phyloP scores from a whole-genome alignment of 2,329 filamentous ascomycete genomes.

The Metarhizium guizhouense region DNA sequence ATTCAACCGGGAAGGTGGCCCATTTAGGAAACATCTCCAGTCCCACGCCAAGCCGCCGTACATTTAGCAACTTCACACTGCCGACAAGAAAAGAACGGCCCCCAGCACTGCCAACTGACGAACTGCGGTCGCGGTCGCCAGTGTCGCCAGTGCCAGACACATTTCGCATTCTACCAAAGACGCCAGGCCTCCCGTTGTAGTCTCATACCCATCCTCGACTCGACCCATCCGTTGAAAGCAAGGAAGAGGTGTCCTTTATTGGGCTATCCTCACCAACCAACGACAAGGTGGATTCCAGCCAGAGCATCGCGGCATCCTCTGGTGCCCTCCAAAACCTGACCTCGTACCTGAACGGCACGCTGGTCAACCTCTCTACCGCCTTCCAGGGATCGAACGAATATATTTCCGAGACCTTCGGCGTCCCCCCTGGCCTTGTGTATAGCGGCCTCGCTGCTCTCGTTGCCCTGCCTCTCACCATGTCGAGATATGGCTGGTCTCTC shows the following conservation, averaged over 20 bases:
- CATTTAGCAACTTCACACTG: background rate
- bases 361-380: conserved; percentile 38
- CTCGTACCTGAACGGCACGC: conserved; percentile 46
- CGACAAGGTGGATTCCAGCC: conserved; percentile 55
- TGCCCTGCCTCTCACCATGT: conserved; percentile 43
- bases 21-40: background rate
- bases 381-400: conserved; percentile 42
- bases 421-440: conserved; percentile 40
- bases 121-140: background rate
- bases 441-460: conserved; percentile 40
- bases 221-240: background rate
- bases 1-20: background rate
- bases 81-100: background rate
- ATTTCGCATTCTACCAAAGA: background rate
- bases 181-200: background rate
- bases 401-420: conserved; percentile 39
- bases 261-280: conserved; percentile 26
- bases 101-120: background rate
- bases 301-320: conserved; percentile 49
- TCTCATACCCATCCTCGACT: background rate
- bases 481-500: conserved; percentile 42
- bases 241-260: conserved; percentile 22
- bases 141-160: background rate
- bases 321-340: conserved; percentile 54
- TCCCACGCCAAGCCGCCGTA: background rate